Base-by-base conservation (phyloP, 2,329 filamentous ascomycete genomes). In the Zopfia rhizophila region DNA sequence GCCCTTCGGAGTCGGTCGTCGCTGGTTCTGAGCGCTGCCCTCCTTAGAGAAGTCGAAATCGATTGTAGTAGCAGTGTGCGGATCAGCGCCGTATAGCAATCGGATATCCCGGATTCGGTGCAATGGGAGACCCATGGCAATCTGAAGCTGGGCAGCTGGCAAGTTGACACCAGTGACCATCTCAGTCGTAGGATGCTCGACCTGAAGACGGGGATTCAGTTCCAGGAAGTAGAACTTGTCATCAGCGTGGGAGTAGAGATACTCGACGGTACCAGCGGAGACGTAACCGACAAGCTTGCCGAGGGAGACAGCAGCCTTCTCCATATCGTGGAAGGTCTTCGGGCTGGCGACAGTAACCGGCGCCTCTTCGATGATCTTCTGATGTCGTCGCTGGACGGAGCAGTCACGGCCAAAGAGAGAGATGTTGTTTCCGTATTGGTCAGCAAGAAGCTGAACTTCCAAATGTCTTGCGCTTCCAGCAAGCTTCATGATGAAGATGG, bases 401-500 rank as follows among this genome's bases (percentile, higher is more conserved):
- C 94, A 99, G 79, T 99, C 94, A 85, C 94, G 88, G 69, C 94
- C 94, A 65, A 97, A 99, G 38, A 99, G 86, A 7, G 94, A 99
- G 71, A 99, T 97, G 79, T 97, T 97, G 84, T 99, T 97, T 69
- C 95, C 94, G 73, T 99, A 99, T 82, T 99, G 91, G 79, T 99
- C 95, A 56, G 94, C 95, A 41, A 99, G 82, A 57, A 99, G 81
- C 78, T 99, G 94, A 47, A 99, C 95, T 76, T 99, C 94, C 77
- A 99, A 80, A 82, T 99, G 94, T 61, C 94, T 83, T 28, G 94
- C 94, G 70, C 96, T 96, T 61, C 93, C 94, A 37, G 94, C 94
- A 55, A 99, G 81, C 85, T 99, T 97, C 94, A 99, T 99, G 78
- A 99, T 96, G 83, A 99, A 99, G 76, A 99, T 99, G 60, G 95